These are phyloP conservation scores for Penicillium sp. DNA, from an alignment of 2,329 filamentous ascomycete species.

Conservation along the genomic window DNA sequence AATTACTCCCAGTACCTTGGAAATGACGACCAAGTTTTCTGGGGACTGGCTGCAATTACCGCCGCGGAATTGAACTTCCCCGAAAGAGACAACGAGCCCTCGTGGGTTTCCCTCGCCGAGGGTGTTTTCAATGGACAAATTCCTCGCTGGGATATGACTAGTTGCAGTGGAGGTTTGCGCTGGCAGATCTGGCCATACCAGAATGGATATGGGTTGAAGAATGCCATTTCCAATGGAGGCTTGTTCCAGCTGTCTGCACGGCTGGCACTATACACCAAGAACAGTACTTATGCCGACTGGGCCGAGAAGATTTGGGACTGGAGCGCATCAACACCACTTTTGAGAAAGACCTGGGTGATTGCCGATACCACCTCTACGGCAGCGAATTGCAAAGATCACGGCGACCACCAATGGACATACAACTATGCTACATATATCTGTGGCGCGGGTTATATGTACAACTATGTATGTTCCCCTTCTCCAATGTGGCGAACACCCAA, in stretches of 20 bases:
- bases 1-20: slow-evolving; percentile 30
- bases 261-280: slow-evolving; percentile 64
- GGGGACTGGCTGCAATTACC: slow-evolving; percentile 66
- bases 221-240: slow-evolving; percentile 74
- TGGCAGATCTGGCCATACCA: slow-evolving; percentile 82
- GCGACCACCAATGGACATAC: slow-evolving; percentile 66
- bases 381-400: slow-evolving; percentile 63
- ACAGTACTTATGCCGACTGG: slow-evolving; percentile 63
- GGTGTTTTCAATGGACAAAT: slow-evolving; percentile 72
- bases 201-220: slow-evolving; percentile 78
- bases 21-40: slow-evolving; percentile 70
- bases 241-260: slow-evolving; percentile 78
- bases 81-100: slow-evolving; percentile 49
- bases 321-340: slow-evolving; percentile 56
- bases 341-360: slow-evolving; percentile 61
- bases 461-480: slow-evolving; percentile 37
- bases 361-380: slow-evolving; percentile 63
- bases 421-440: slow-evolving; percentile 60
- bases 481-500: neutral
- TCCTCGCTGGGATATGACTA: slow-evolving; percentile 65
- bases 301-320: slow-evolving; percentile 65
- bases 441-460: slow-evolving; percentile 68
- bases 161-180: slow-evolving; percentile 69
- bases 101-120: slow-evolving; percentile 56
- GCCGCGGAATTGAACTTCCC: slow-evolving; percentile 65